Conservation (phyloP, 2,329 filamentous ascomycete species). For the Metarhizium album region DNA sequence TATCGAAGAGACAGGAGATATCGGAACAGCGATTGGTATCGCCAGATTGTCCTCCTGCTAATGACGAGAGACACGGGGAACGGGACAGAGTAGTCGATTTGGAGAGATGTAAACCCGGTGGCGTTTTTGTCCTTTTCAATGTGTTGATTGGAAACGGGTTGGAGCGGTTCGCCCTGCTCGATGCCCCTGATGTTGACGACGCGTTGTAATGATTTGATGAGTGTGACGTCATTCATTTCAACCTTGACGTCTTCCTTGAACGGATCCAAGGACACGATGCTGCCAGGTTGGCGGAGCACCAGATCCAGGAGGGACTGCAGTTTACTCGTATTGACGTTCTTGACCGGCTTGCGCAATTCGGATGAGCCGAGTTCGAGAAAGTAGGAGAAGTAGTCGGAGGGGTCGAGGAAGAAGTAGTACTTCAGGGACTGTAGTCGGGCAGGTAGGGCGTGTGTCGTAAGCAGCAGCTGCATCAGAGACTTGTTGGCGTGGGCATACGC, state of each 20-base stretch:
- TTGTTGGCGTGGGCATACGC: constrained; percentile 95
- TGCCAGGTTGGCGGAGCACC: constrained; percentile 90
- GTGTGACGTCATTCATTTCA: constrained; percentile 87
- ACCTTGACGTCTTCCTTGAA: constrained; percentile 99
- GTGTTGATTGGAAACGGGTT: constrained; percentile 55
- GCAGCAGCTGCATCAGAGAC: constrained; percentile 77
- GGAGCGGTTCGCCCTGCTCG: constrained; percentile 76
- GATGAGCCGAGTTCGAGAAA: constrained; percentile 87
- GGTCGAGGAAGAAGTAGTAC: constrained; percentile 98
- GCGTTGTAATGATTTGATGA: constrained; percentile 89
- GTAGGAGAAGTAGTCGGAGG: constrained; percentile 96
- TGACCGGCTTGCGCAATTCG: constrained; percentile 82
- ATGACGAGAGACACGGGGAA: constrained; percentile 95
- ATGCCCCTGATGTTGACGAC: constrained; percentile 96
- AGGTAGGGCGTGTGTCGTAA: constrained; percentile 87
- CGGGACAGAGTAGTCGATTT: constrained; percentile 87
- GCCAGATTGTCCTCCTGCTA: constrained; percentile 89
- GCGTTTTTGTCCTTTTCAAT: constrained; percentile 80
- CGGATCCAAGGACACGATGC: constrained; percentile 83
- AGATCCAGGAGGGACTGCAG: constrained; percentile 92
- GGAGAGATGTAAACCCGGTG: constrained; percentile 80
- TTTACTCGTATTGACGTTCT: constrained; percentile 82
- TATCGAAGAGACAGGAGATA: constrained; percentile 85
- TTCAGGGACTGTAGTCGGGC: constrained; percentile 83
- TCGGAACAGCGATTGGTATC: constrained; percentile 92